Base-by-base conservation (phyloP, 2,329 filamentous ascomycete species). In the Mycosphaerella arachidis region DNA sequence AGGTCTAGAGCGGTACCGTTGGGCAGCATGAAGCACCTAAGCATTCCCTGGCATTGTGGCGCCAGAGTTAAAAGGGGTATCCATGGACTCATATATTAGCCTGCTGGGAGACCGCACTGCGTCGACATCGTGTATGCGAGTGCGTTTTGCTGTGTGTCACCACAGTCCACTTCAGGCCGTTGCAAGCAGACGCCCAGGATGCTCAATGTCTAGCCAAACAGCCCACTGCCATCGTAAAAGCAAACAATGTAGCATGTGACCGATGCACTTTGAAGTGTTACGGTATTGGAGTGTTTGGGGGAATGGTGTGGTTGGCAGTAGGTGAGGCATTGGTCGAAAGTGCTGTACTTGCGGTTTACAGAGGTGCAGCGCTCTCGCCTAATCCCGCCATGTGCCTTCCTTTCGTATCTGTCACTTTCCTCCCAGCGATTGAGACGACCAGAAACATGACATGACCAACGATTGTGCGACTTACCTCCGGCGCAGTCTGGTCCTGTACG, bases 41-140 rank as follows among this genome's bases (percentile, higher is more conserved):
- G 55, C 55, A 57, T 43, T 57, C 33, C 48, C 46, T 18, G 48
- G 55, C 46, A 35, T 40, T 29, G 46, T 46, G 43, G 55, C 48
- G 37, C 55, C 55, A 33, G 33, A n/a, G 18, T 10, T 33, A 3
- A 48, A 45, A 50, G 46, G 55, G n/a, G 43, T 29, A 57, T 51
- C 46, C 55, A 52, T 52, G 55, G 55, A 40, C 33, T 31, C 29
- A 33, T 57, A 57, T 57, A 57, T 57, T 52, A 57, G 31, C 29
- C 20, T 51, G 31, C 33, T 48, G 43, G 40, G 20, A 45, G 43
- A n/a, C 29, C 46, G 46, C 46, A 29, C 20, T 50, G 46, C 46
- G 46, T 20, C 20, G 46, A 16, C 46, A 12, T 27, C 10, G 20
- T 27, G 46, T 18, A n/a, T 18, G n/a, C 10, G 16, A n/a, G 16